Percentiles rank a stretch among this genome's conserved stretches.
These are phyloP conservation scores for Plasmodium cynomolgi DNA, from an alignment of 169 alveolate species.

Conservation along the genomic window DNA sequence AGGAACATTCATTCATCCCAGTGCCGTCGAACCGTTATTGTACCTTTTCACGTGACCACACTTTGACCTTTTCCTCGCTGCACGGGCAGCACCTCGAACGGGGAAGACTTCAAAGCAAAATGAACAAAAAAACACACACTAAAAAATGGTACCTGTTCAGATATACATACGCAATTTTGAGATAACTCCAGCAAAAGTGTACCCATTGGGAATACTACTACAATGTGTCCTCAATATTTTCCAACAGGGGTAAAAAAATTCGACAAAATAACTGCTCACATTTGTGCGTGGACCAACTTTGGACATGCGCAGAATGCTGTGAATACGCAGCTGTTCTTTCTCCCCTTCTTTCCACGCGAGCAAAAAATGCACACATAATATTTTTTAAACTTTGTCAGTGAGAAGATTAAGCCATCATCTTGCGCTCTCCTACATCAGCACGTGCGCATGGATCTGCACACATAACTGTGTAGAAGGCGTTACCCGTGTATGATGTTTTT, in stretches of 20 bases:
- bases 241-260: not conserved
- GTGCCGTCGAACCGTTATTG: not conserved
- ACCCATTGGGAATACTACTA: not conserved
- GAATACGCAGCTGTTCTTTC: not conserved
- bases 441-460: not conserved
- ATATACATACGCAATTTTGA: not conserved
- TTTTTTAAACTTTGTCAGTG: slow-evolving; percentile 76
- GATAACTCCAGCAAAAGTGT: not conserved
- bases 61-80: not conserved
- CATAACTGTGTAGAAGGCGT: not conserved
- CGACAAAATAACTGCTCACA: not conserved
- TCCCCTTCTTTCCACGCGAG: not conserved
- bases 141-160: not conserved
- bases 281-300: not conserved
- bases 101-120: not conserved
- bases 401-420: slow-evolving; percentile 78
- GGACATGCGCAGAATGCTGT: not conserved
- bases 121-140: not conserved
- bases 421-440: not conserved
- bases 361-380: slow-evolving; percentile 7
- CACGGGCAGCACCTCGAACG: not conserved
- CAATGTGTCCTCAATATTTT: not conserved
- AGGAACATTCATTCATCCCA: not conserved
- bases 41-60: not conserved
- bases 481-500: slow-evolving; percentile 12